A percentile compares a stretch with the other conserved stretches of the same genome.
These are phyloP conservation scores for Globomyces pollinis-pini DNA, from an alignment of 192 early-diverging fungal genomes.

Conservation along the genomic window DNA sequence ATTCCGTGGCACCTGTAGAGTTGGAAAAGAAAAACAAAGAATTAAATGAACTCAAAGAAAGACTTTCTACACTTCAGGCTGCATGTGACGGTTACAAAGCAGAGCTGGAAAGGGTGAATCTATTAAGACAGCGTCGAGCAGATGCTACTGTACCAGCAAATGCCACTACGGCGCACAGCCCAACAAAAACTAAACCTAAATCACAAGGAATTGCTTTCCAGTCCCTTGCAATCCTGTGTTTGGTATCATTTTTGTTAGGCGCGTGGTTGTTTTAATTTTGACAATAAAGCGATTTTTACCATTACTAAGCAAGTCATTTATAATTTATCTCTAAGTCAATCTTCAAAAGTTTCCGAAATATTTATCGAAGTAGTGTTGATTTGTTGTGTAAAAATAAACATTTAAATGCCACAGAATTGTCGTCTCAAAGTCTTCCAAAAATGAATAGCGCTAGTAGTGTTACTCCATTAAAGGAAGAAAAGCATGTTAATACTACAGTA, in stretches of 20 bases:
- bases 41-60: slow-evolving; percentile 29
- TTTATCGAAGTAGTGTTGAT: too few species aligned
- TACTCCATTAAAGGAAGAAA: too few species aligned
- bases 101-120: slow-evolving; percentile 44
- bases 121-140: slow-evolving; percentile 28
- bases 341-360: too few species aligned
- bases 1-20: neutral
- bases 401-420: too few species aligned
- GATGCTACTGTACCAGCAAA: slow-evolving; percentile 1
- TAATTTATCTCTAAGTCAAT: neutral
- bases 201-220: neutral
- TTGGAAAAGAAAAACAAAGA: slow-evolving; percentile 7
- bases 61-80: slow-evolving; percentile 33
- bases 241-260: slow-evolving; percentile 34
- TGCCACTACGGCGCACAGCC: neutral
- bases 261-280: slow-evolving; percentile 26
- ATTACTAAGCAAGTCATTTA: neutral
- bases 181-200: neutral
- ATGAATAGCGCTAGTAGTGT: too few species aligned
- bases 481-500: too few species aligned
- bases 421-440: too few species aligned
- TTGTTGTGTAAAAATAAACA: too few species aligned
- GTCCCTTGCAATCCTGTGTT: slow-evolving; percentile 17
- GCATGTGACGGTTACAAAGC: slow-evolving; percentile 49
- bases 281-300: slow-evolving; percentile 2